Conservation (phyloP, 139 green algal species). For the Coelastrella sp. region DNA sequence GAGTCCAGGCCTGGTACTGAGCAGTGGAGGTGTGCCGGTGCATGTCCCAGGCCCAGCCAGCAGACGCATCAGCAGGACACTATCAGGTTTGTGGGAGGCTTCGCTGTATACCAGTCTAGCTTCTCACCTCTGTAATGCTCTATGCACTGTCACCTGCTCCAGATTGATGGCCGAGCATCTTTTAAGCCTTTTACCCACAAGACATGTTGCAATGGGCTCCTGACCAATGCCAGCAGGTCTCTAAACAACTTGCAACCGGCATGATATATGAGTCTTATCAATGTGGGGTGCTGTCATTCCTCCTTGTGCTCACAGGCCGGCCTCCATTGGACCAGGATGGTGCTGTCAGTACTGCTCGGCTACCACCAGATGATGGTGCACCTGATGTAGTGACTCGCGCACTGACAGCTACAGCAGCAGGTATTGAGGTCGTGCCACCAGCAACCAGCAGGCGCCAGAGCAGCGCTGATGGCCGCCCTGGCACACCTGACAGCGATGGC, state of each 20-base stretch:
- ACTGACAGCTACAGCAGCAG: not conserved
- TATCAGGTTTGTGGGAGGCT: constrained; percentile 23
- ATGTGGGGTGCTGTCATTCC: too few relatives aligned
- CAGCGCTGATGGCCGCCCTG: not conserved
- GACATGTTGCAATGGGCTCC: too few relatives aligned
- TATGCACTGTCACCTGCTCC: too few relatives aligned
- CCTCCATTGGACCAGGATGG: constrained; percentile 33
- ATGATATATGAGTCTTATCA: too few relatives aligned
- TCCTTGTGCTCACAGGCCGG: constrained; percentile 3
- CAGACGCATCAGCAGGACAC: constrained; percentile 37
- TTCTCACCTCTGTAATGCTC: not conserved
- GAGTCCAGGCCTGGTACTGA: not conserved
- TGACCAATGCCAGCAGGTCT: too few relatives aligned
- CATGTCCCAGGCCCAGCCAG: constrained; percentile 35
- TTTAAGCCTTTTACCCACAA: too few relatives aligned
- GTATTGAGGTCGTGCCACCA: not conserved
- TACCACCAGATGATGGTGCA: constrained; percentile 20
- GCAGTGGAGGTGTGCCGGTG: constrained; percentile 5
- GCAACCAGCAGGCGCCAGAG: constrained; percentile 34
- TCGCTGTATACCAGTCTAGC: not conserved
- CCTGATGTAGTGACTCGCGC: constrained; percentile 30
- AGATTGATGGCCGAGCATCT: too few relatives aligned
- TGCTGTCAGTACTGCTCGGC: not conserved
- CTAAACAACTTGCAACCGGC: too few relatives aligned
- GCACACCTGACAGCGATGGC: constrained; percentile 47